Percentiles rank a stretch among this genome's conserved stretches.
Conservation (phyloP, 768 basidiomycete genomes). For the Favolaschia claudopus region DNA sequence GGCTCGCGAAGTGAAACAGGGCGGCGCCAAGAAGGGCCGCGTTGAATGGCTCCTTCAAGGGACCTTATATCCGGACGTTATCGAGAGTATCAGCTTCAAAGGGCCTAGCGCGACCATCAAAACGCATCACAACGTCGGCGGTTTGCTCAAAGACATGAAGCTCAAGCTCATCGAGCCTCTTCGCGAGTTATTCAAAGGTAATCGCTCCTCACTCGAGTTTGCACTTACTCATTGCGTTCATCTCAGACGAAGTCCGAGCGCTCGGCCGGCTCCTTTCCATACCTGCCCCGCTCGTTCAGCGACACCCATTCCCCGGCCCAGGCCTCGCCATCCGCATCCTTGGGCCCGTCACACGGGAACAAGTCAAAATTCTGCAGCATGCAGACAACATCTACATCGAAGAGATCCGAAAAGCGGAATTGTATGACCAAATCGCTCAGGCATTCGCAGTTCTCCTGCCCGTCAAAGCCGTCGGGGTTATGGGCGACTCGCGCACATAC, state of each 20-base stretch:
- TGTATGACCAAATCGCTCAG: conserved; percentile 94
- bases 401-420: conserved; percentile 90
- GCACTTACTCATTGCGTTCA: conserved; percentile 11
- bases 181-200: conserved; percentile 97
- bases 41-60: conserved; percentile 99
- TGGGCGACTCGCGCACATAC: conserved; percentile 96
- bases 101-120: conserved; percentile 99
- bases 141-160: conserved; percentile 96
- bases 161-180: conserved; percentile 98
- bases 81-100: conserved; percentile 99
- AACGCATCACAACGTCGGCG: conserved; percentile 99
- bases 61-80: conserved; percentile 98
- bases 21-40: conserved; percentile 80
- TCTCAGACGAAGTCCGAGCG: conserved; percentile 90
- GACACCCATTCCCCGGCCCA: conserved; percentile 99
- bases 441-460: conserved; percentile 96
- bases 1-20: conserved; percentile 74
- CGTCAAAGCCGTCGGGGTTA: conserved; percentile 96
- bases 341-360: conserved; percentile 92
- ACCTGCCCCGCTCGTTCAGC: conserved; percentile 90
- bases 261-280: conserved; percentile 92
- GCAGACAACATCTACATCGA: conserved; percentile 98
- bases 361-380: conserved; percentile 89
- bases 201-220: not conserved
- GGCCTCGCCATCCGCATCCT: conserved; percentile 98